A percentile compares a stretch with the other conserved stretches of the same genome.
These are phyloP conservation scores for Marchantia paleacea DNA, from an alignment of 225 moss, liverwort and hornwort genomes.

Conservation along the genomic window DNA sequence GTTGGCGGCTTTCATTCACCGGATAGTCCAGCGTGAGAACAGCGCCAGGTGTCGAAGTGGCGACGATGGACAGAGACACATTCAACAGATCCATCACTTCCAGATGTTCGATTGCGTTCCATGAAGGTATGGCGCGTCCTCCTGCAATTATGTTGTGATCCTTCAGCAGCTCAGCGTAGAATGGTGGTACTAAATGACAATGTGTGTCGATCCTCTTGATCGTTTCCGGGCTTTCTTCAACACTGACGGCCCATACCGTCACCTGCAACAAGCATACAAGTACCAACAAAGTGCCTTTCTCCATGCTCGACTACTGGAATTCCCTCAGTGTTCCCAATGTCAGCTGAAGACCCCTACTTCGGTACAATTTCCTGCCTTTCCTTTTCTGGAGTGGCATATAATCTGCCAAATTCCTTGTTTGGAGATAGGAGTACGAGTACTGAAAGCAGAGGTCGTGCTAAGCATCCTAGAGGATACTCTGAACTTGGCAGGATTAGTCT, in stretches of 20 bases:
- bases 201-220: constrained; percentile 28
- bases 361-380: too few relatives aligned
- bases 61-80: constrained; percentile 6
- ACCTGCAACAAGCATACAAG: background rate
- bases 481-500: too few relatives aligned
- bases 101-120: constrained; percentile 23
- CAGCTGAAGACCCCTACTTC: too few relatives aligned
- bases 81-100: background rate
- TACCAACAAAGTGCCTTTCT: background rate
- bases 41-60: constrained; percentile 24
- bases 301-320: too few relatives aligned
- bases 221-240: too few relatives aligned
- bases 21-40: background rate
- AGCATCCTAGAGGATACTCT: too few relatives aligned
- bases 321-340: too few relatives aligned
- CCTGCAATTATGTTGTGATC: constrained; percentile 21
- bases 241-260: background rate
- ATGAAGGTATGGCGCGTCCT: background rate
- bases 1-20: constrained; percentile 6
- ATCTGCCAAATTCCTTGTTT: too few relatives aligned
- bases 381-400: too few relatives aligned
- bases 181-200: constrained; percentile 22
- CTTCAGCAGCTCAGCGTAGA: background rate
- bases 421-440: too few relatives aligned
- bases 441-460: too few relatives aligned